These are phyloP conservation scores for Chamaenerion angustifolium DNA, from an alignment of 345 rosid species.

Conservation along the genomic window DNA sequence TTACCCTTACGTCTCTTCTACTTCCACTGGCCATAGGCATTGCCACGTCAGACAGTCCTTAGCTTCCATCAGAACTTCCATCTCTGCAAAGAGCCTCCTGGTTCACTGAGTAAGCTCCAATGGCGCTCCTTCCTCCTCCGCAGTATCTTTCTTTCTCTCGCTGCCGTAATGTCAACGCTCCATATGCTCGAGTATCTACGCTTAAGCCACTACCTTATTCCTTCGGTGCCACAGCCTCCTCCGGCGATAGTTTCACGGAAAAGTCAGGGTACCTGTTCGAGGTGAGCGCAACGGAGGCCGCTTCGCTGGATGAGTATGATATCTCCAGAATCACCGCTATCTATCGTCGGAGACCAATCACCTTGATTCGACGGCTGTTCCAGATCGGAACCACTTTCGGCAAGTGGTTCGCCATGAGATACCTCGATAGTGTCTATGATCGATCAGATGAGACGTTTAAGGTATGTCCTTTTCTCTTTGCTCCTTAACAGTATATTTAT, in stretches of 20 bases:
- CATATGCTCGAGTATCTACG: no score
- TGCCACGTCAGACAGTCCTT: no score
- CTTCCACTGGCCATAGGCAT: no score
- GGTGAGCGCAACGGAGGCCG: conserved; percentile 47
- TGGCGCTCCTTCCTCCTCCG: conserved; percentile 2
- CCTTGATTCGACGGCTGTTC: conserved; percentile 53
- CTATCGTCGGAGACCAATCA: conserved; percentile 54
- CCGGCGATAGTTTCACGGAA: conserved; percentile 56
- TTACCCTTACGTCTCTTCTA: no score
- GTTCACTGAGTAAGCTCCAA: not conserved
- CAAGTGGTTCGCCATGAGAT: conserved; percentile 58
- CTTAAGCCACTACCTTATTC: not conserved
- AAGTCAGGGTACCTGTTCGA: conserved; percentile 78
- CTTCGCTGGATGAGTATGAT: conserved; percentile 44
- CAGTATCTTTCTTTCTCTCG: conserved; percentile 3
- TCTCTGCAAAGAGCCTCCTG: no score
- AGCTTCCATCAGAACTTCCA: no score
- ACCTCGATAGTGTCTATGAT: conserved; percentile 43
- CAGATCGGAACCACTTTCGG: conserved; percentile 67
- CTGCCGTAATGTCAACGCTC: not conserved
- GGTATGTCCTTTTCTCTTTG: conserved; percentile 19
- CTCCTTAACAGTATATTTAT: not conserved
- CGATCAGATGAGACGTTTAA: conserved; percentile 62
- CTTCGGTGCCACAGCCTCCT: conserved; percentile 22
- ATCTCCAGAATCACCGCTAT: conserved; percentile 30